A percentile compares a stretch with the other conserved stretches of the same genome.
Evolutionary conservation across 2,329 filamentous ascomycete genomes (phyloP).

Genomic region (Colletotrichum gigasporum): DNA sequence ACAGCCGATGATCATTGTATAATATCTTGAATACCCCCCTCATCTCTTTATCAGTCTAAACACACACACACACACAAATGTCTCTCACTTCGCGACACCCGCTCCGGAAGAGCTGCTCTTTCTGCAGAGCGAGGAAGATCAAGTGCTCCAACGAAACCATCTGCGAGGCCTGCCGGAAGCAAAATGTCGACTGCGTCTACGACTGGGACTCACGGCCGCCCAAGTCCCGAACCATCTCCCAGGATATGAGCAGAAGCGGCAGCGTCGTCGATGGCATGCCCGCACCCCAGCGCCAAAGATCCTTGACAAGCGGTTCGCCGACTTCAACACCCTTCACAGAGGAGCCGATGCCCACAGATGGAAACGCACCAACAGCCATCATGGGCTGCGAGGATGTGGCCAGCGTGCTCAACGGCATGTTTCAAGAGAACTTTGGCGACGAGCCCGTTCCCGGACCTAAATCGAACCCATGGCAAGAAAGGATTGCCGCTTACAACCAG

Average conservation of each 20-base stretch:
- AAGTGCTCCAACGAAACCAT: constrained; percentile 49
- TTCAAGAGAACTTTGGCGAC: constrained; percentile 40
- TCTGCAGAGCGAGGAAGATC: constrained; percentile 49
- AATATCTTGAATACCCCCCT: too few species aligned
- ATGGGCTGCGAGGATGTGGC: constrained; percentile 38
- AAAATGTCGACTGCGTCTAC: constrained; percentile 49
- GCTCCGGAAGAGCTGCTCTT: constrained; percentile 45
- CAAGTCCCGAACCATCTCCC: constrained; percentile 40
- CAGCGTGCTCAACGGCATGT: constrained; percentile 40
- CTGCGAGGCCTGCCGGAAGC: constrained; percentile 47
- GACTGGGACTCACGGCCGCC: constrained; percentile 45
- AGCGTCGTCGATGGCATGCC: background rate
- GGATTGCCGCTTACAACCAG: constrained; percentile 34
- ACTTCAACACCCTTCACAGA: too few species aligned
- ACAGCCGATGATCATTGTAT: too few species aligned
- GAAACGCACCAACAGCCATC: background rate
- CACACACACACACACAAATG: too few species aligned
- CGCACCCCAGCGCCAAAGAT: too few species aligned
- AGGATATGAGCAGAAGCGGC: constrained; percentile 37
- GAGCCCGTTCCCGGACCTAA: constrained; percentile 10
- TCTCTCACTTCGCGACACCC: constrained; percentile 39
- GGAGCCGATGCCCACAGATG: background rate
- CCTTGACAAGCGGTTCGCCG: too few species aligned
- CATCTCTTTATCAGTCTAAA: too few species aligned
- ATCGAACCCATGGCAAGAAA: constrained; percentile 35